Evolutionary conservation across 192 early-diverging fungal genomes (phyloP), one percentile per base, ranked within the genome.

Genomic region (Entophlyctis helioformis): DNA sequence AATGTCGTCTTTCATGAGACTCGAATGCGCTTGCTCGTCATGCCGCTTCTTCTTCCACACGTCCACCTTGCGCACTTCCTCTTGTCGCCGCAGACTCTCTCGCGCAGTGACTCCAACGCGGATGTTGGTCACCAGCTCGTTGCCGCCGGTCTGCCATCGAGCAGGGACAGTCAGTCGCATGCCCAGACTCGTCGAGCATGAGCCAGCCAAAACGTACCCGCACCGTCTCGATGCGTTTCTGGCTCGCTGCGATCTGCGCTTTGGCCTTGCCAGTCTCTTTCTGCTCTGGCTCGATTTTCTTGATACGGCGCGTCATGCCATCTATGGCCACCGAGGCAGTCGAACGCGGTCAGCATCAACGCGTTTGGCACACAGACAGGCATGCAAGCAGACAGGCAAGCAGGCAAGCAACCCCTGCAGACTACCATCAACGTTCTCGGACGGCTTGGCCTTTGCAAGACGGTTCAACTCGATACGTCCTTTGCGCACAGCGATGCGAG

Each of bases 51-150:
- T 19, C 2, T 19, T 35, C 72, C 69, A 72, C 12, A 48, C n/a
- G 12, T 74, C 62, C 7, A 28, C 45, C 26, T 67, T 67, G 20
- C 43, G 36, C 26, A 53, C 44, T 21, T 77, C 71, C 22, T 77
- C 74, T 16, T 44, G 43, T n/a, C 71, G 62, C 13, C 71, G 52
- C 18, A 29, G 39, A 18, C 38, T 46, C 41, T 77, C 74, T 7
- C 74, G 64, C 7, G 44, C 56, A 3, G 63, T 57, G 23, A 73
- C 50, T 23, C 64, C 52, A 0, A 71, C 67, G 11, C 63, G 57
- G 36, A 74, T 51, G 45, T 57, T 60, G 5, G 71, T 67, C 10
- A 70, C 67, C 19, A 60, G 46, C 20, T 71, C 68, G 23, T 46
- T 44, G 18, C 64, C 62, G 22, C 57, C 53, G 23, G 50, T 55